Evolutionary conservation across 768 basidiomycete species (phyloP).

Genomic region (Mycena venus): DNA sequence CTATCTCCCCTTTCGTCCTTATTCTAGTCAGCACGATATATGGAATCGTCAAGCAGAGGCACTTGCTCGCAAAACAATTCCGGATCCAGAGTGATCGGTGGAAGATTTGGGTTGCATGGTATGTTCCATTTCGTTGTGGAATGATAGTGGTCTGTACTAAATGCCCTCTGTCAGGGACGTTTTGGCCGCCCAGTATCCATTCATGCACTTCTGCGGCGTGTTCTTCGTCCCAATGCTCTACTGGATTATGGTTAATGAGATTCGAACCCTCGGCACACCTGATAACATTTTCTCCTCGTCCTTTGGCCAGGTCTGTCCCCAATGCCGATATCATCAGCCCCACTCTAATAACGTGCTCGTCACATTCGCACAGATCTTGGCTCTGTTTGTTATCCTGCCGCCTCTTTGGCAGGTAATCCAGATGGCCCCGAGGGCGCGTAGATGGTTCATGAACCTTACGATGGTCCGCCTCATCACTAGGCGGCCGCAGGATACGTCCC

Average conservation of each 20-base stretch:
- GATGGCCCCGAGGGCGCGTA: background rate
- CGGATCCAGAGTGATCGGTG: background rate
- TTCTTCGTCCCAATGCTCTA: conserved; percentile 13
- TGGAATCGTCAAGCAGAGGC: background rate
- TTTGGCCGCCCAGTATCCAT: conserved; percentile 6
- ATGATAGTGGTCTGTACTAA: background rate
- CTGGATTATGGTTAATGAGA: conserved; percentile 10
- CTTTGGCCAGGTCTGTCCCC: conserved; percentile 18
- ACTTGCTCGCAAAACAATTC: background rate
- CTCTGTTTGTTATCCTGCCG: conserved; percentile 17
- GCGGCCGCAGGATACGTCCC: background rate
- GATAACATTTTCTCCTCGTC: conserved; percentile 9
- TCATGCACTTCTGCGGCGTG: conserved; percentile 17
- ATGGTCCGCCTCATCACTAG: background rate
- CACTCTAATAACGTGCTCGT: no score
- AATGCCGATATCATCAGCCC: no score
- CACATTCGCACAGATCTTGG: background rate
- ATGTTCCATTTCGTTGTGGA: background rate
- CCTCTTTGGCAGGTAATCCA: conserved; percentile 3
- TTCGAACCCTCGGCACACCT: background rate
- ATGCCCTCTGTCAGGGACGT: background rate
- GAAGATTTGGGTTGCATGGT: conserved; percentile 25
- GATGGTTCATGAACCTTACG: conserved; percentile 7
- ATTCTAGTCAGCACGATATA: background rate
- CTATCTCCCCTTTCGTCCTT: background rate